Base-by-base conservation (phyloP, 2,329 filamentous ascomycete species). In the Talaromyces albobiverticillius region DNA sequence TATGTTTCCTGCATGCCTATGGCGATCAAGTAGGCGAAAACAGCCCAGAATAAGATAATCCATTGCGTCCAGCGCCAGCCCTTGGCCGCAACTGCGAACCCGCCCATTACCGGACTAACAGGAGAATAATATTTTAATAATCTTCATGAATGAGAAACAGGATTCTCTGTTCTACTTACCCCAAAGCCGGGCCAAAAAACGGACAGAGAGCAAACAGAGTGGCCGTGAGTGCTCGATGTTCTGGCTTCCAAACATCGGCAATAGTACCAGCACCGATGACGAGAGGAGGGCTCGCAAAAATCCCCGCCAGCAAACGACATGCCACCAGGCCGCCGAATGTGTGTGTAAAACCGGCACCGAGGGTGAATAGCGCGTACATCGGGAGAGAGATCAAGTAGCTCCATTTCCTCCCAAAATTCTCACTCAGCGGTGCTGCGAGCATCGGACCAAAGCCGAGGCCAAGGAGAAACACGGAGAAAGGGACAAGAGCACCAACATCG, bases 241-340 rank as follows among this genome's bases (percentile, higher is more conserved):
- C 80, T 53, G 51, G 40, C 0, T 67, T 64, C 45, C 87, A 79
- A 69, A 89, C 76, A 67, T 90, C 87, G 26, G 83, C 81, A 43
- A 89, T 84, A 1, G 82, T 82, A 18, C 85, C 85, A 32, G 83
- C 84, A 6, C 85, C 86, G 58, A 86, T 85, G 1, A 85, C 85
- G 14, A 88, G 67, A 0, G 84, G 80, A 22, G 79, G 79, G 5
- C 80, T 81, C 34, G 85, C 86, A 45, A 84, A 84, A 16, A 80
- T 68, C n/a, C 86, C 87, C 14, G 80, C 78, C 3, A 87, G 59
- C 60, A 87, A 81, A 3, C 85, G 81, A 59, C 86, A 87, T 2
- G 78, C 75, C 41, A 86, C 78, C 46, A 88, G 76, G 38, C 78
- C 70, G 25, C 66, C 67, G 43, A 88, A 74, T 6, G 71, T 72